phyloP scores from a whole-genome alignment of 208 protist species.

The Trypanosoma avium region DNA sequence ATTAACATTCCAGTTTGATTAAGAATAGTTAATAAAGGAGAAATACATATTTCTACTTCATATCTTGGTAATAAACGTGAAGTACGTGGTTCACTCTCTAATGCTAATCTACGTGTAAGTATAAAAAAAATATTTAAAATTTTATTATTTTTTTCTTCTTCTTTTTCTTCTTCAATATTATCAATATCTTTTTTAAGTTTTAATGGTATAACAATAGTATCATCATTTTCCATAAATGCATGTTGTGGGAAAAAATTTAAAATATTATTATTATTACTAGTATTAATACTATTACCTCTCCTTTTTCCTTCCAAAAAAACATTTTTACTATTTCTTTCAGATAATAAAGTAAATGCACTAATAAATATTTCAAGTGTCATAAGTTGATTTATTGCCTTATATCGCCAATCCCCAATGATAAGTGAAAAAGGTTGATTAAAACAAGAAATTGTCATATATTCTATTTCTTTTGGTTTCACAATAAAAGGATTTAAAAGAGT shows the following conservation, averaged over 20 bases:
- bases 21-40: constrained; percentile 29
- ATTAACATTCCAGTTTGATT: constrained; percentile 32
- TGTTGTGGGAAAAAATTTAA: constrained; percentile 1
- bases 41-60: constrained; percentile 34
- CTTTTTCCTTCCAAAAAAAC: no score
- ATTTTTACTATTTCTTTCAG: neutral
- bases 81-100: constrained; percentile 24
- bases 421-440: constrained; percentile 17
- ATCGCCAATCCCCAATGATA: constrained; percentile 15
- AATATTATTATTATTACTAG: neutral
- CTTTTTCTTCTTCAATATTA: neutral
- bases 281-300: no score
- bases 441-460: constrained; percentile 22
- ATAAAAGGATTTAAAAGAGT: constrained; percentile 4
- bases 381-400: constrained; percentile 12
- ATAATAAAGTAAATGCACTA: constrained; percentile 20
- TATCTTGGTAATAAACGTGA: constrained; percentile 29
- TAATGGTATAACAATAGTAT: constrained; percentile 31
- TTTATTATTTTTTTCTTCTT: neutral
- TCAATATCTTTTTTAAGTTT: constrained; percentile 11
- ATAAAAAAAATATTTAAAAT: constrained; percentile 24
- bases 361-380: constrained; percentile 13
- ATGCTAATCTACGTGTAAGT: constrained; percentile 21
- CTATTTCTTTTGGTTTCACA: constrained; percentile 20
- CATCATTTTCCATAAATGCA: constrained; percentile 20